These are phyloP conservation scores for Pleurotus ostreatus DNA, from an alignment of 768 basidiomycete genomes.

Conservation along the genomic window DNA sequence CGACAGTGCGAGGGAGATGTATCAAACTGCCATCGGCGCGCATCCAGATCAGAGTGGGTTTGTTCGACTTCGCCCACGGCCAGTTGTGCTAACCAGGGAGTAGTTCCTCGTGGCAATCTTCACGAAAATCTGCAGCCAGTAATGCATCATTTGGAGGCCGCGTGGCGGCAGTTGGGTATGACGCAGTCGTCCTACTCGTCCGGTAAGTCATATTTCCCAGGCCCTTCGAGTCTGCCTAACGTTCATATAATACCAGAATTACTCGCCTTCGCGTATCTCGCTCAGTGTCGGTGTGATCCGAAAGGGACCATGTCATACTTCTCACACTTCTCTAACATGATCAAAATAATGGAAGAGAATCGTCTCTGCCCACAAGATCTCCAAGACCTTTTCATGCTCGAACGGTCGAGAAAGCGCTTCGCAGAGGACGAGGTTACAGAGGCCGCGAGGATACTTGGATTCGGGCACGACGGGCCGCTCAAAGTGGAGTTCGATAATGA, in stretches of 20 bases:
- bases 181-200: conserved; percentile 63
- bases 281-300: conserved; percentile 81
- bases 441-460: conserved; percentile 55
- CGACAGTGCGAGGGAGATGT: conserved; percentile 63
- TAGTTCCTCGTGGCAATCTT: conserved; percentile 53
- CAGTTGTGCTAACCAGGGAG: conserved; percentile 4
- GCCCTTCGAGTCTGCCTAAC: background rate
- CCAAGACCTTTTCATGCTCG: conserved; percentile 55
- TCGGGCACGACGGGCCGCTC: conserved; percentile 56
- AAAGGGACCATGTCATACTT: conserved; percentile 60
- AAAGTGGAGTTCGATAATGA: conserved; percentile 68
- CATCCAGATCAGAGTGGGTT: conserved; percentile 72
- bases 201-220: conserved; percentile 36
- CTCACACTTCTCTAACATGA: conserved; percentile 48
- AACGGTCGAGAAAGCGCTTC: conserved; percentile 63
- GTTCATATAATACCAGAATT: conserved; percentile 42
- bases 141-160: conserved; percentile 33
- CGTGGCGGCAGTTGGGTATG: conserved; percentile 54
- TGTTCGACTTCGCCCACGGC: background rate
- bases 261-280: conserved; percentile 73
- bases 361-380: conserved; percentile 44
- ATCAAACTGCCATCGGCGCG: conserved; percentile 69
- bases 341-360: conserved; percentile 43
- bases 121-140: conserved; percentile 33
- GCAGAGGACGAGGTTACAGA: conserved; percentile 47